Conservation (phyloP, 1,139 yeast species). For the Suhomyces taliae region DNA sequence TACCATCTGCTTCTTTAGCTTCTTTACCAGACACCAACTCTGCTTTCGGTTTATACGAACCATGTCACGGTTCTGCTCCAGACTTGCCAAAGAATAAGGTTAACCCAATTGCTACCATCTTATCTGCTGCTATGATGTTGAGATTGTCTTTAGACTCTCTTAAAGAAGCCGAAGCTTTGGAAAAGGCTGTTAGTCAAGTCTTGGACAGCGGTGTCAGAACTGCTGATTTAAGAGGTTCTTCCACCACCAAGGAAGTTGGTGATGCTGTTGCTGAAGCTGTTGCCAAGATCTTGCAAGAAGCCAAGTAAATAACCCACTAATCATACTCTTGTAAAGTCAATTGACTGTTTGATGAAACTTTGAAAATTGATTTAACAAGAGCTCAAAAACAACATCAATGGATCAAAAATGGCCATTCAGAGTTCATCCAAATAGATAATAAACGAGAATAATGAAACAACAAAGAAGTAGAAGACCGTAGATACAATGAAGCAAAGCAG, state of each 20-base stretch:
- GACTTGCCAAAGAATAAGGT: conserved; percentile 86
- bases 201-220: conserved; percentile 85
- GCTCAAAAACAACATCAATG: no score
- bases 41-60: conserved; percentile 96
- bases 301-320: background rate
- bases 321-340: background rate
- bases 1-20: conserved; percentile 95
- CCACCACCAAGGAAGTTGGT: conserved; percentile 85
- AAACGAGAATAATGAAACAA: no score
- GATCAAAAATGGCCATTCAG: no score
- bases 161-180: conserved; percentile 86
- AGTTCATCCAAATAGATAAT: no score
- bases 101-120: conserved; percentile 91
- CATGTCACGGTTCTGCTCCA: conserved; percentile 98
- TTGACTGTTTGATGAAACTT: no score
- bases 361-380: no score
- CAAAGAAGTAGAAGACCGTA: no score
- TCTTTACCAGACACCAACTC: conserved; percentile 90
- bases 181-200: conserved; percentile 81
- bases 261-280: conserved; percentile 84
- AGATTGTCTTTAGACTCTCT: conserved; percentile 79
- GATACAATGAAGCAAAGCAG: no score
- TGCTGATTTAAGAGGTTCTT: conserved; percentile 82
- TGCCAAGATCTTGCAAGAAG: conserved; percentile 48
- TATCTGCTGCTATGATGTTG: conserved; percentile 97